These are phyloP conservation scores for Pseudocercospora eumusae DNA, from an alignment of 2,329 filamentous ascomycete genomes.

Conservation along the genomic window DNA sequence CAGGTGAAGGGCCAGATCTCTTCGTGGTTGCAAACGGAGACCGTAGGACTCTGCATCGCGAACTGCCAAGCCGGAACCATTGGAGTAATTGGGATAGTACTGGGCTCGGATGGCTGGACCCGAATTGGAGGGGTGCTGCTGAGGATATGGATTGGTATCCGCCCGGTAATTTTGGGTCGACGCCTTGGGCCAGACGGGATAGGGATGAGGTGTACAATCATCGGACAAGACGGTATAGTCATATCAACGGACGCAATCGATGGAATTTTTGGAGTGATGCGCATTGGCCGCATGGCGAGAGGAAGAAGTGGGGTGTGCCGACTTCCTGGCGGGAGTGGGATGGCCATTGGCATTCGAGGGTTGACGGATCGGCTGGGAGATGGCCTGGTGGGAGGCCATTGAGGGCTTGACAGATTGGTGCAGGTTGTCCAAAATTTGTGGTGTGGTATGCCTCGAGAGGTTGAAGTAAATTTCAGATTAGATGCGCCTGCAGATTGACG, in stretches of 20 bases:
- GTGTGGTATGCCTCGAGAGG: neutral
- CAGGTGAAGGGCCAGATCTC: slow-evolving; percentile 49
- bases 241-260: slow-evolving; percentile 16
- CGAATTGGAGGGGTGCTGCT: slow-evolving; percentile 42
- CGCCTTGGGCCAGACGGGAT: slow-evolving; percentile 27
- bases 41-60: slow-evolving; percentile 42
- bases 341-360: slow-evolving; percentile 37
- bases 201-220: slow-evolving; percentile 35
- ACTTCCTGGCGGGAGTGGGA: slow-evolving; percentile 26
- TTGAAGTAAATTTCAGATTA: neutral
- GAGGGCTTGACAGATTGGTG: neutral
- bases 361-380: slow-evolving; percentile 24
- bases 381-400: slow-evolving; percentile 33
- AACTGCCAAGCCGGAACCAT: slow-evolving; percentile 41
- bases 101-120: slow-evolving; percentile 18
- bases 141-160: slow-evolving; percentile 39
- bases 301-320: slow-evolving; percentile 29
- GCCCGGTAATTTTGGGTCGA: slow-evolving; percentile 33
- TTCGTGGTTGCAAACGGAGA: slow-evolving; percentile 46
- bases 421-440: neutral
- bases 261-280: slow-evolving; percentile 36
- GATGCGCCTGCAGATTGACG: neutral
- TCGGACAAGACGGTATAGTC: slow-evolving; percentile 32
- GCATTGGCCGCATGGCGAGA: slow-evolving; percentile 31
- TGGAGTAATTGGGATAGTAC: slow-evolving; percentile 43